Conservation (phyloP, 495 filamentous ascomycete genomes). For the Aspergillus cristatus region DNA sequence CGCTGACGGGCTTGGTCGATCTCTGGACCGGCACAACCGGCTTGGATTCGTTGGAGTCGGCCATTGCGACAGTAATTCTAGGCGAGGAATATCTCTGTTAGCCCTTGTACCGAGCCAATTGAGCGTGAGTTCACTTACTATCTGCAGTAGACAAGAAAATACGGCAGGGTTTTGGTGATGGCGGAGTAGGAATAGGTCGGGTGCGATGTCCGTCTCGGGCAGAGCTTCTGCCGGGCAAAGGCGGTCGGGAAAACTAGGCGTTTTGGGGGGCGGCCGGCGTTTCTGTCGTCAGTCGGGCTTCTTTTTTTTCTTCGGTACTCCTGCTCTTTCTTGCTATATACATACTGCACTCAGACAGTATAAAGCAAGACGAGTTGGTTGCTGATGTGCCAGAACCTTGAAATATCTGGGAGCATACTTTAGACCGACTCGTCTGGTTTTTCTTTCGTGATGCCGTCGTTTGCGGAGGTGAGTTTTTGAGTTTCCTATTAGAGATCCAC, state of each 20-base stretch:
- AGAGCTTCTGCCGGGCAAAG: constrained; percentile 26
- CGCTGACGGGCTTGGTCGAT: constrained; percentile 72
- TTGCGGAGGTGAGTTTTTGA: constrained; percentile 35
- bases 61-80: constrained; percentile 39
- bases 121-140: constrained; percentile 3
- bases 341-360: too few relatives aligned
- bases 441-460: constrained; percentile 30
- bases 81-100: constrained; percentile 1
- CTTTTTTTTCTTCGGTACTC: constrained; percentile 9
- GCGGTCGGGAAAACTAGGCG: constrained; percentile 36
- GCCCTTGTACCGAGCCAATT: not conserved
- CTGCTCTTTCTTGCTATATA: too few relatives aligned
- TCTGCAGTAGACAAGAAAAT: constrained; percentile 9
- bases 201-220: constrained; percentile 14
- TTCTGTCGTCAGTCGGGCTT: constrained; percentile 6
- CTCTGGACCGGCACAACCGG: constrained; percentile 38
- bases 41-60: constrained; percentile 43
- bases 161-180: too few relatives aligned
- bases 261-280: too few relatives aligned
- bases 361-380: too few relatives aligned
- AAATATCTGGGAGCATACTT: not conserved
- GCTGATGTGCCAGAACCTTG: too few relatives aligned
- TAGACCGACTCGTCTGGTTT: constrained; percentile 4
- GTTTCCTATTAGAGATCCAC: constrained; percentile 4
- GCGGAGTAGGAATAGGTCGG: constrained; percentile 27